Base-by-base conservation (phyloP, 2,329 filamentous ascomycete species). In the Lecanicillium sp. region DNA sequence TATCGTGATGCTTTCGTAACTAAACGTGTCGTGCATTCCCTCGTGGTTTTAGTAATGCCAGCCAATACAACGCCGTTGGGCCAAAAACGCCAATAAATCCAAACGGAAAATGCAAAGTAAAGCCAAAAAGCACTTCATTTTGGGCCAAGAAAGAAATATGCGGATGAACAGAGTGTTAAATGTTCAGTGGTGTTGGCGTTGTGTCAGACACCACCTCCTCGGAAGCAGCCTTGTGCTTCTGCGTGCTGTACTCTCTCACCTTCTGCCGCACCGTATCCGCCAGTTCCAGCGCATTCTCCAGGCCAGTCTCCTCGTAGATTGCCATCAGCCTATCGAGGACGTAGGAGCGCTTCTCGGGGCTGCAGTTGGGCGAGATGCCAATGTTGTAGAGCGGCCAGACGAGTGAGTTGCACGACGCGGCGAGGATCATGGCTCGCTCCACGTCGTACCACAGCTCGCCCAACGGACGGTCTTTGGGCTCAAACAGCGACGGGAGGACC, bases 321-420 rank as follows among this genome's bases (percentile, higher is more conserved):
- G 67, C 67, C 37, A 65, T 58, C 32, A 77, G 60, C n/a, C 72
- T 62, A 15, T 67, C 66, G 12, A 75, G 58, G 2, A 71, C 67
- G 38, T 74, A 77, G 3, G 62, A 58, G 40, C 67, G 68, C 54
- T 68, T 67, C 40, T 67, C 61, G 3, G 57, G 52, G 1, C 66
- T 64, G 50, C 71, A 74, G 3, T 66, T 68, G 1, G 71, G 70
- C 17, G 71, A 73, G 57, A 73, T 67, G 45, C 73, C 73, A 7
- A 72, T 65, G 10, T 70, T 66, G 48, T 73, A 77, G 3, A 77
- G 62, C 4, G 73, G 73, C 72, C 72, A 75, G 32, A 77, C 67
- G 8, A 74, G 65, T 14, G 70, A 69, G 52, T 73, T 72, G 20
- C 71, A 72, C 1, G 71, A 67, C 8, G 71, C 72, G 0, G 69